Percentiles rank a stretch among this genome's conserved stretches.
Conservation (phyloP, 1,284 basidiomycete species). For the Gomphus bonarii region DNA sequence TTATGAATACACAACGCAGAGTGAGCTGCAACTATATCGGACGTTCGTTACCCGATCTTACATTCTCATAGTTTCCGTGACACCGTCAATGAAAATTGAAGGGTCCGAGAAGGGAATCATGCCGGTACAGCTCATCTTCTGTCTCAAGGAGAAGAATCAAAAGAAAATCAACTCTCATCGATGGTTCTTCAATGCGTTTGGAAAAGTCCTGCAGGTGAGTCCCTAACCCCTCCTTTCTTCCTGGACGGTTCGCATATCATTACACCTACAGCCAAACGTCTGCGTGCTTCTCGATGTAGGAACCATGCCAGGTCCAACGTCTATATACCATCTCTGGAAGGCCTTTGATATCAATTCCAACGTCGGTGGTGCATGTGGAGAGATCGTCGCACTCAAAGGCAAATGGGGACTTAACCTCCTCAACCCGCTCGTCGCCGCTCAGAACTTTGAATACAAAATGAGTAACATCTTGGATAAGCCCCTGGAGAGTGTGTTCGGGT, state of each 20-base stretch:
- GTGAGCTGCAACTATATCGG: slow-evolving; percentile 29
- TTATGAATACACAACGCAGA: slow-evolving; percentile 90
- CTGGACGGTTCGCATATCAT: neutral
- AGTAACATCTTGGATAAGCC: slow-evolving; percentile 89
- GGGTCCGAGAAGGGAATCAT: slow-evolving; percentile 72
- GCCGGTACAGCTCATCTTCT: slow-evolving; percentile 90
- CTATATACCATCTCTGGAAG: slow-evolving; percentile 96
- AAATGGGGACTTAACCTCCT: slow-evolving; percentile 67
- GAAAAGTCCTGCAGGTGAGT: slow-evolving; percentile 45
- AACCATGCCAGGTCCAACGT: slow-evolving; percentile 81
- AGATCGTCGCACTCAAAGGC: slow-evolving; percentile 89
- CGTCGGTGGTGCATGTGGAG: slow-evolving; percentile 94
- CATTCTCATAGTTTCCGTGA: slow-evolving; percentile 58
- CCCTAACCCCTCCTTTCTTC: neutral
- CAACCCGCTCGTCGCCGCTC: slow-evolving; percentile 83
- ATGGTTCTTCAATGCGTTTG: slow-evolving; percentile 89
- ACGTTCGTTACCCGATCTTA: neutral
- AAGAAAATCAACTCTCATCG: slow-evolving; percentile 93
- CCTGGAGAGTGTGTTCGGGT: slow-evolving; percentile 78
- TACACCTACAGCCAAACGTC: slow-evolving; percentile 62
- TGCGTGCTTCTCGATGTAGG: slow-evolving; percentile 93
- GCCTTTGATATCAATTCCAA: slow-evolving; percentile 94
- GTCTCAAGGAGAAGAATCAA: slow-evolving; percentile 87
- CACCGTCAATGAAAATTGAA: slow-evolving; percentile 73
- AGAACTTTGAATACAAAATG: slow-evolving; percentile 98